Base-by-base conservation (phyloP, 148 eudicot genomes). In the Fallopia convolvulus region DNA sequence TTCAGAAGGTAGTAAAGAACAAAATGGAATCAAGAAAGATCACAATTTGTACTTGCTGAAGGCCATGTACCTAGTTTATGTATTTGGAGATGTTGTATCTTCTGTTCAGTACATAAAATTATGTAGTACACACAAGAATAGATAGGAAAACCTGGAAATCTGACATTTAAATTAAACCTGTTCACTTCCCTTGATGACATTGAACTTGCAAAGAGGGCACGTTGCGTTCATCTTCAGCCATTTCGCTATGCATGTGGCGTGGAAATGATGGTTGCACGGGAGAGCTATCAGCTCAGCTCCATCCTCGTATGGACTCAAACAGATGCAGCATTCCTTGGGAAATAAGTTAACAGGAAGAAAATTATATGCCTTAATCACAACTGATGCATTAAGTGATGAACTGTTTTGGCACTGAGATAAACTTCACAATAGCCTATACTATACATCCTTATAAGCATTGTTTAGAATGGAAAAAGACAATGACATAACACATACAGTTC, bases 191-290 rank as follows among this genome's bases (percentile, higher is more conserved):
- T 94, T 94, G 82, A 94, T 90, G 72, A 94, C 90, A 86, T 92
- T 86, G 87, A 89, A 94, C 82, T 94, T 94, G 97, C 98, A 94
- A 56, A 94, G 95, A 0, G 98, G 98, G 81, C 98, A 94, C 6
- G 98, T 94, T 17, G 97, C 97, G 20, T 92, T 94, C 97, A 92
- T 92, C 86, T 94, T 94, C 42, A 94, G 98, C 98, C 98, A 94
- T 78, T 92, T 94, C 81, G 84, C 93, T 55, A 94, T 92, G 83
- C 98, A 94, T 44, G 91, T 53, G 39, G 89, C 82, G 32, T 94
- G 94, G 78, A 94, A 94, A 80, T 92, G 90, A 82, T 94, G 98
- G 85, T 84, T 92, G 83, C 98, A 94, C 6, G 95, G 98, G 42
- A 94, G 91, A 52, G 93, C 86, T 70, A 88, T 89, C 77, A 94